phyloP scores from a whole-genome alignment of 306 rosid species.

The Cyclanthera cordifolia region DNA sequence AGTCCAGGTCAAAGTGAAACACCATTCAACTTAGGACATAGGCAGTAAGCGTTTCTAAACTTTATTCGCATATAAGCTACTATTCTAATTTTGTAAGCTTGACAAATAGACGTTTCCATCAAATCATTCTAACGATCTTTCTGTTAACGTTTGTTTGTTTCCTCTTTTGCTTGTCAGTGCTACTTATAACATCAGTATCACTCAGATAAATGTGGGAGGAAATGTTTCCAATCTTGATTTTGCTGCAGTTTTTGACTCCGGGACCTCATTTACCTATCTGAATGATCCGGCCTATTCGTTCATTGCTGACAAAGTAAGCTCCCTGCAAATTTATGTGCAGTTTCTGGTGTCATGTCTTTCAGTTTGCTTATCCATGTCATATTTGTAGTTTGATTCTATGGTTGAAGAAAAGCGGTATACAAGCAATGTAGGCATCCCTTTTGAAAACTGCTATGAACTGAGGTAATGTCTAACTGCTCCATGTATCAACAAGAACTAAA shows the following conservation, averaged over 20 bases:
- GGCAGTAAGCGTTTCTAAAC: conserved; percentile 35
- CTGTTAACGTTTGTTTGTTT: neutral
- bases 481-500: neutral
- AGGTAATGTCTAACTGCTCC: conserved; percentile 27
- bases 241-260: conserved; percentile 67
- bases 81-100: neutral
- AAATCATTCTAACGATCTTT: conserved; percentile 18
- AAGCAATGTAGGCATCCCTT: conserved; percentile 32
- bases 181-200: conserved; percentile 59
- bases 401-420: conserved; percentile 26
- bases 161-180: conserved; percentile 30
- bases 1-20: conserved; percentile 56
- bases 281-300: conserved; percentile 60
- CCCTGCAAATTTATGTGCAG: neutral
- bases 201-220: conserved; percentile 47
- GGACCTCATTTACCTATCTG: conserved; percentile 75
- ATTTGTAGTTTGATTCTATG: conserved; percentile 51
- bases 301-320: conserved; percentile 48
- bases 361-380: conserved; percentile 8
- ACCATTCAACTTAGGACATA: conserved; percentile 36
- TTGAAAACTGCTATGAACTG: conserved; percentile 64
- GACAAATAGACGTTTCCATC: neutral
- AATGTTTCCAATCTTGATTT: conserved; percentile 37
- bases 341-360: neutral
- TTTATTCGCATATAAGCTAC: neutral